phyloP scores from a whole-genome alignment of 192 early-diverging fungal genomes.

The Nowakowskiella sp. region DNA sequence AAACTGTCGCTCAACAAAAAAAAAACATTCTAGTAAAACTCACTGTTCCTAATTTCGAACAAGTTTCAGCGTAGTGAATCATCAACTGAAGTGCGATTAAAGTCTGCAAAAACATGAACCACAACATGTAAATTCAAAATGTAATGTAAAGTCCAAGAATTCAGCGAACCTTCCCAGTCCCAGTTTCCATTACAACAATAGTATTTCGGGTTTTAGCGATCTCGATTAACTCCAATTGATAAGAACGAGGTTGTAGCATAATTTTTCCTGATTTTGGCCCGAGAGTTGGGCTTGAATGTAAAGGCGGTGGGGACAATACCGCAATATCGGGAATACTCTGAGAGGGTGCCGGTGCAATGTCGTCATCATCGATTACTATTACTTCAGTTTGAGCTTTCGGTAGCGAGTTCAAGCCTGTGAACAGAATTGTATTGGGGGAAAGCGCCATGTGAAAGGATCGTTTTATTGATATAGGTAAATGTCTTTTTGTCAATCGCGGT shows the following conservation, averaged over 20 bases:
- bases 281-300: too few species aligned
- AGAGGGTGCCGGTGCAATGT: too few species aligned
- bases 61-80: slow-evolving; percentile 56
- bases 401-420: too few species aligned
- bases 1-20: background rate
- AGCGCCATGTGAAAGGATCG: too few species aligned
- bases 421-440: too few species aligned
- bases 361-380: too few species aligned
- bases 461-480: too few species aligned
- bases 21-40: background rate
- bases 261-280: too few species aligned
- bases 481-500: too few species aligned
- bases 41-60: slow-evolving; percentile 24
- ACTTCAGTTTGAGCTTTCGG: too few species aligned
- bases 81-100: slow-evolving; percentile 81
- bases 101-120: slow-evolving; percentile 36
- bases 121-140: background rate
- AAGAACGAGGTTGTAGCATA: slow-evolving; percentile 65
- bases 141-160: background rate
- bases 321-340: too few species aligned
- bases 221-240: slow-evolving; percentile 70
- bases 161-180: slow-evolving; percentile 65
- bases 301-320: too few species aligned
- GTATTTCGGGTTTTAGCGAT: slow-evolving; percentile 65
- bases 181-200: slow-evolving; percentile 86